Conservation (phyloP, 2,329 filamentous ascomycete genomes). For the Ophiobolus disseminans region DNA sequence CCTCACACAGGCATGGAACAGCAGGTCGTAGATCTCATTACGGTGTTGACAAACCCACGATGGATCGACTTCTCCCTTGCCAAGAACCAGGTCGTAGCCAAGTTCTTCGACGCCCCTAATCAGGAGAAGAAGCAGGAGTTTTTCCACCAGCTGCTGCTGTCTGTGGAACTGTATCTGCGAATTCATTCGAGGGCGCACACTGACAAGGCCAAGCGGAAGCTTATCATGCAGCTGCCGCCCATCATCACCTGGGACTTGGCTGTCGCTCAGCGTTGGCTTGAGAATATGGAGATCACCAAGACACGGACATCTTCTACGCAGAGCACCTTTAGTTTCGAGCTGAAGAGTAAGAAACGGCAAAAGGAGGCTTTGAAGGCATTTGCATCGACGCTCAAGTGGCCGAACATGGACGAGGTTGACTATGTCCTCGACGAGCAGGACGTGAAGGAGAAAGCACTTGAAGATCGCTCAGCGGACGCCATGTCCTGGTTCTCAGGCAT, state of each 20-base stretch:
- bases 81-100: constrained; percentile 75
- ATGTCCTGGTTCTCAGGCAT: constrained; percentile 81
- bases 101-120: constrained; percentile 70
- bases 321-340: constrained; percentile 65
- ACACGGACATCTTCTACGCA: constrained; percentile 57
- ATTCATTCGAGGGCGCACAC: constrained; percentile 69
- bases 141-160: constrained; percentile 78
- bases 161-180: constrained; percentile 73
- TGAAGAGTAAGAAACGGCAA: constrained; percentile 70
- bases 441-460: constrained; percentile 52
- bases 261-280: constrained; percentile 74
- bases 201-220: constrained; percentile 69
- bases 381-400: constrained; percentile 77
- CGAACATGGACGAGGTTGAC: constrained; percentile 71
- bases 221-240: constrained; percentile 70
- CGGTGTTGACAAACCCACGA: constrained; percentile 70
- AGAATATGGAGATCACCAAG: constrained; percentile 71
- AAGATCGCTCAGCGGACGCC: constrained; percentile 72
- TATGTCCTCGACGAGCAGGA: constrained; percentile 68
- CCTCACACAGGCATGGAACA: constrained; percentile 69
- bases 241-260: constrained; percentile 76
- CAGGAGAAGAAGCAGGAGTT: constrained; percentile 68
- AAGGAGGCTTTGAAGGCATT: constrained; percentile 73
- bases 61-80: constrained; percentile 77
- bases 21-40: constrained; percentile 76